A percentile compares a stretch with the other conserved stretches of the same genome.
These are phyloP conservation scores for Hypoxylon sp. DNA, from an alignment of 2,329 filamentous ascomycete species.

Conservation along the genomic window DNA sequence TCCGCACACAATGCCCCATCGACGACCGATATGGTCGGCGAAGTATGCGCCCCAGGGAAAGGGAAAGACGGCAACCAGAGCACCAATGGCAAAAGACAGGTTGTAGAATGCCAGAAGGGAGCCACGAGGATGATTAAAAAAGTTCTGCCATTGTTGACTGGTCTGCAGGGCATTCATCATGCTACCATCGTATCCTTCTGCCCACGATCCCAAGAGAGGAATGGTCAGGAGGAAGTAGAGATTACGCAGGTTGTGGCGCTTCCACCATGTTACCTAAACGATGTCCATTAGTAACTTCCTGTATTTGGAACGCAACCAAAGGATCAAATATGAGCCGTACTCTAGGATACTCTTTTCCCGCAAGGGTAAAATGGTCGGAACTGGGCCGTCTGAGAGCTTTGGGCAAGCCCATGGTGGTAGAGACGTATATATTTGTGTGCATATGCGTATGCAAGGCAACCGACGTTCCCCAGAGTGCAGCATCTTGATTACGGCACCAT, in stretches of 20 bases:
- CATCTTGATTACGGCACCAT: background rate
- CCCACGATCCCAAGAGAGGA: background rate
- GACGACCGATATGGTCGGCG: conserved; percentile 45
- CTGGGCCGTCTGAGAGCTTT: background rate
- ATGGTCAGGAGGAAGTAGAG: conserved; percentile 1
- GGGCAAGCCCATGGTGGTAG: background rate
- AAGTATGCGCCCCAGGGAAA: conserved; percentile 57
- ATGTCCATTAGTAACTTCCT: conserved; percentile 3
- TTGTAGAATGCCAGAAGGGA: conserved; percentile 54
- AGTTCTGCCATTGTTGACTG: conserved; percentile 55
- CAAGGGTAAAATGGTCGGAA: background rate
- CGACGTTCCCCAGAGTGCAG: background rate
- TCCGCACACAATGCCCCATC: conserved; percentile 48
- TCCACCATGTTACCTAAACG: background rate
- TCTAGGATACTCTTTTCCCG: conserved; percentile 1
- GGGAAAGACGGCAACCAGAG: conserved; percentile 58
- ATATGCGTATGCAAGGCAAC: background rate
- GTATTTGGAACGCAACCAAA: background rate
- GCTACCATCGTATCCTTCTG: conserved; percentile 6
- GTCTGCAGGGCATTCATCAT: conserved; percentile 59
- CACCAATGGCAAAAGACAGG: conserved; percentile 52
- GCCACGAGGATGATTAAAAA: conserved; percentile 53
- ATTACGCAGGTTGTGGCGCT: background rate
- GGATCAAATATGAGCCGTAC: conserved; percentile 1
- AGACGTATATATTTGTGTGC: background rate